phyloP scores from a whole-genome alignment of 768 basidiomycete genomes.

The Lactarius psammicola region DNA sequence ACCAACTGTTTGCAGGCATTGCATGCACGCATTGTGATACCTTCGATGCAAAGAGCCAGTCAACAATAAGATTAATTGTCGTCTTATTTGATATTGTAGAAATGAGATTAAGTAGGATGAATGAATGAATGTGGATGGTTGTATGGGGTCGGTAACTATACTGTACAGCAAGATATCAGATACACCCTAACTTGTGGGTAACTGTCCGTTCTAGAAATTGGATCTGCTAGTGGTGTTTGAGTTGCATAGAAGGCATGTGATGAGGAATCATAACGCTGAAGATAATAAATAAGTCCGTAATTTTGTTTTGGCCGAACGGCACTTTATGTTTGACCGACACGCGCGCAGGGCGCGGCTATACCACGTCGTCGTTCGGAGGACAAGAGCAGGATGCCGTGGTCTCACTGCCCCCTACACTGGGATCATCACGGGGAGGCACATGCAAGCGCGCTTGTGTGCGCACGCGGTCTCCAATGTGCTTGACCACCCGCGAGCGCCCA shows the following conservation, averaged over 20 bases:
- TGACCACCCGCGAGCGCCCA: slow-evolving; percentile 28
- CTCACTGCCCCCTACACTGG: background rate
- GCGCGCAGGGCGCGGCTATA: background rate
- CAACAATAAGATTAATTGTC: background rate
- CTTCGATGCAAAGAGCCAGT: background rate
- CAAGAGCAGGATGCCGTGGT: background rate
- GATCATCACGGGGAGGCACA: background rate
- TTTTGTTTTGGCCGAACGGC: background rate
- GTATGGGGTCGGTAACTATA: background rate
- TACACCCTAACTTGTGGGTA: background rate
- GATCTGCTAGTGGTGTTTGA: background rate
- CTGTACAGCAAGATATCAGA: background rate
- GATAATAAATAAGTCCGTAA: background rate
- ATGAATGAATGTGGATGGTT: background rate
- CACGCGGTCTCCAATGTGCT: slow-evolving; percentile 27
- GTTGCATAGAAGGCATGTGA: background rate
- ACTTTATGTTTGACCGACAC: background rate
- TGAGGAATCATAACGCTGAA: background rate
- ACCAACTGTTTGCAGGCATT: no score
- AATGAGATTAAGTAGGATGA: background rate
- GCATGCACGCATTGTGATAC: background rate
- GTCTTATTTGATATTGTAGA: background rate
- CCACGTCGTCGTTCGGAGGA: slow-evolving; percentile 2
- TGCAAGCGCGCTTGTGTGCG: slow-evolving; percentile 1
- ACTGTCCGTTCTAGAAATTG: background rate